Conservation (phyloP, 805 yeast species). For the Kodamaea restingae region DNA sequence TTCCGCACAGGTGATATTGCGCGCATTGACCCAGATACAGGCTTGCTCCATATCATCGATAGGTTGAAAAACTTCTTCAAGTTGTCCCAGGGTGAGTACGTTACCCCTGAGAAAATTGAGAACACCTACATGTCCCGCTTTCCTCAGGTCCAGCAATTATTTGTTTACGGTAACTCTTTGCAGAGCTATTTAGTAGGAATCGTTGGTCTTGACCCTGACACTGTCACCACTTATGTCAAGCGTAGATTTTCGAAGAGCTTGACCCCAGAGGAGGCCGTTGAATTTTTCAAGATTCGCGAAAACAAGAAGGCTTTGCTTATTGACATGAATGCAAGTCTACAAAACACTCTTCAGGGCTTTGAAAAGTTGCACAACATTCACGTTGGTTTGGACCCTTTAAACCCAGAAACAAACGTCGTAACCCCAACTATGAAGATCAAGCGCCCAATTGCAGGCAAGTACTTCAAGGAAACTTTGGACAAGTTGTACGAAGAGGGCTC, state of each 20-base stretch:
- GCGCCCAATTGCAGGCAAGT: slow-evolving; percentile 34
- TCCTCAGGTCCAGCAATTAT: slow-evolving; percentile 49
- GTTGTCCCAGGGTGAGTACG: slow-evolving; percentile 50
- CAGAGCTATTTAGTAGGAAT: slow-evolving; percentile 56
- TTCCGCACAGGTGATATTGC: slow-evolving; percentile 64
- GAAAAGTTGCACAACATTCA: slow-evolving; percentile 33
- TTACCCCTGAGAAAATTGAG: slow-evolving; percentile 74
- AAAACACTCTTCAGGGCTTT: slow-evolving; percentile 22
- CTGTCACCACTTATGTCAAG: slow-evolving; percentile 10
- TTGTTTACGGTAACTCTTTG: slow-evolving; percentile 61
- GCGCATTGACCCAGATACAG: slow-evolving; percentile 41
- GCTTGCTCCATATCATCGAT: slow-evolving; percentile 61
- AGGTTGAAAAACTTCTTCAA: slow-evolving; percentile 79
- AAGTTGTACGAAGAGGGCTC: slow-evolving; percentile 37
- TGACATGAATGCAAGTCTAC: slow-evolving; percentile 20
- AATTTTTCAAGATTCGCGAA: slow-evolving; percentile 14
- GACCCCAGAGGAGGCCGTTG: slow-evolving; percentile 11
- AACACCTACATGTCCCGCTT: slow-evolving; percentile 53
- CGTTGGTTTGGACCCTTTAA: slow-evolving; percentile 32
- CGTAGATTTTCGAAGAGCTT: slow-evolving; percentile 11
- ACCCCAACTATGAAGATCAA: slow-evolving; percentile 63
- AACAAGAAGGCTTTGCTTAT: slow-evolving; percentile 19
- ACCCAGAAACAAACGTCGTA: slow-evolving; percentile 54
- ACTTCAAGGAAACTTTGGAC: slow-evolving; percentile 23
- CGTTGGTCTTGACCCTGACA: slow-evolving; percentile 53